Evolutionary conservation across 2,329 filamentous ascomycete genomes (phyloP).

Genomic region (Aspergillus pseudonomiae): DNA sequence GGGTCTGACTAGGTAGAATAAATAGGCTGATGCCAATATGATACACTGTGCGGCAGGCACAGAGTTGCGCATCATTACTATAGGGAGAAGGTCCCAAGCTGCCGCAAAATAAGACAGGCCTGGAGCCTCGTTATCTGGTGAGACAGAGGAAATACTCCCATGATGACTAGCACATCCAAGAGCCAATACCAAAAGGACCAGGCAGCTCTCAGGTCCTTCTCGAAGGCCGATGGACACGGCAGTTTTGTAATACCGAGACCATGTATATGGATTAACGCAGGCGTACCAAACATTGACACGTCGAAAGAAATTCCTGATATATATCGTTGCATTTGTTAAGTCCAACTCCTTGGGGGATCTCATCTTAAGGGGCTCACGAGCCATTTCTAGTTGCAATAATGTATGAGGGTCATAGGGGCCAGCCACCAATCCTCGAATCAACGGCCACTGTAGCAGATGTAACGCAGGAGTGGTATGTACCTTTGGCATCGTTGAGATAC

Average conservation of each 20-base stretch:
- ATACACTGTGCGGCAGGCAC: constrained; percentile 80
- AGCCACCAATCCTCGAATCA: constrained; percentile 75
- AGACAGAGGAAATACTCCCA: constrained; percentile 74
- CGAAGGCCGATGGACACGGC: constrained; percentile 76
- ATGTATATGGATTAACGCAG: constrained; percentile 80
- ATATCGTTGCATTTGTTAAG: constrained; percentile 72
- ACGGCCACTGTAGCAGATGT: constrained; percentile 75
- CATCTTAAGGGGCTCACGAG: constrained; percentile 70
- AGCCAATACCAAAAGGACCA: constrained; percentile 76
- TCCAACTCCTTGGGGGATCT: constrained; percentile 65
- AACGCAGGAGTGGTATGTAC: constrained; percentile 73
- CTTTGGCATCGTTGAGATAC: constrained; percentile 86
- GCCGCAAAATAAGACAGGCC: constrained; percentile 79
- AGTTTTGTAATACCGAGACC: constrained; percentile 73
- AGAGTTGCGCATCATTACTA: constrained; percentile 77
- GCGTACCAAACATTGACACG: constrained; percentile 85
- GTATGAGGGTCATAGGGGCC: constrained; percentile 79
- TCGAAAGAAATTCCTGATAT: constrained; percentile 79
- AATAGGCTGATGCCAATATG: constrained; percentile 76
- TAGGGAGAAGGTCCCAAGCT: constrained; percentile 76
- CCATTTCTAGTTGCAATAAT: constrained; percentile 80
- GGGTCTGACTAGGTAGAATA: constrained; percentile 80
- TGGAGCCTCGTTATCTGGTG: constrained; percentile 70
- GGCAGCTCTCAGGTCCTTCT: constrained; percentile 79
- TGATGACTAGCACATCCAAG: constrained; percentile 75